These are phyloP conservation scores for Mucor indicus DNA, from an alignment of 371 early-diverging fungal species.

Conservation along the genomic window DNA sequence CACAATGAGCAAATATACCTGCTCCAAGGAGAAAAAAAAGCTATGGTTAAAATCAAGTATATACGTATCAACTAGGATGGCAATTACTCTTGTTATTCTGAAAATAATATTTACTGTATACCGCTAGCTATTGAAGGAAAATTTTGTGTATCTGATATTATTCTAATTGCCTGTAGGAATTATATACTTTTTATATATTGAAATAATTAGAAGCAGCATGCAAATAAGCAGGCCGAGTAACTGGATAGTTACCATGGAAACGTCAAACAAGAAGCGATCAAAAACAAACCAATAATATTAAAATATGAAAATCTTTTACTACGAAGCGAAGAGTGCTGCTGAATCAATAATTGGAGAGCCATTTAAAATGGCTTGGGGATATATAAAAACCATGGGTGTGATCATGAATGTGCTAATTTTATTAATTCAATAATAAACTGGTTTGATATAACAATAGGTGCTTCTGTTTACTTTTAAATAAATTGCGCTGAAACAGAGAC, in stretches of 20 bases:
- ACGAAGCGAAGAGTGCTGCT: conserved; percentile 74
- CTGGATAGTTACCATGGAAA: conserved; percentile 81
- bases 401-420: no score
- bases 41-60: no score
- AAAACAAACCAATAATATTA: conserved; percentile 73
- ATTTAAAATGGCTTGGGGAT: conserved; percentile 66
- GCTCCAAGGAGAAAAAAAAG: no score
- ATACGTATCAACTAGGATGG: no score
- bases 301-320: conserved; percentile 73
- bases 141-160: no score
- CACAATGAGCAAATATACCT: no score
- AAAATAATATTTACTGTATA: no score
- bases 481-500: conserved; percentile 12
- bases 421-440: no score
- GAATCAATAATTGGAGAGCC: conserved; percentile 74
- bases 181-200: conserved; percentile 35
- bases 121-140: no score
- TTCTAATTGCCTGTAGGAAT: no score
- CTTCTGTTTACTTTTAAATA: conserved; percentile 9
- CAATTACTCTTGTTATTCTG: no score
- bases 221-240: conserved; percentile 77
- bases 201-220: conserved; percentile 72
- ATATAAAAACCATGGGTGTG: conserved; percentile 10
- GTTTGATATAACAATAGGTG: conserved; percentile 5
- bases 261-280: conserved; percentile 72